Conservation (phyloP, 805 yeast species). For the Suhomyces canberraensis region DNA sequence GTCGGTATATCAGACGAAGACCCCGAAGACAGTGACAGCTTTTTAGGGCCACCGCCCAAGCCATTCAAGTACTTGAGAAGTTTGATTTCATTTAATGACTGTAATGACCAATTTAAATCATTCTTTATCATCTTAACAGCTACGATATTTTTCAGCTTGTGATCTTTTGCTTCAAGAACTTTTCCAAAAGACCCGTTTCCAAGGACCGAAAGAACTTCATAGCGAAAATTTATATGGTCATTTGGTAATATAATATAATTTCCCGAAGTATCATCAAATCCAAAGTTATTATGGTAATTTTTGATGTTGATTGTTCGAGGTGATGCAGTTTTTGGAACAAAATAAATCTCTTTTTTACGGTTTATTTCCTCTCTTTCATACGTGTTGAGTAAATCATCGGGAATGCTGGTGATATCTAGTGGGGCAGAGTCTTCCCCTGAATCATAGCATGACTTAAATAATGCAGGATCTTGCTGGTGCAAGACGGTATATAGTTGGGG, state of each 20-base stretch:
- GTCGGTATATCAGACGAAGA: neutral
- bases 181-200: constrained; percentile 86
- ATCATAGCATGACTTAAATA: constrained; percentile 15
- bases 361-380: constrained; percentile 63
- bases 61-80: constrained; percentile 50
- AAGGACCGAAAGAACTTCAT: constrained; percentile 53
- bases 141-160: constrained; percentile 50
- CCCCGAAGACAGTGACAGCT: too few species aligned
- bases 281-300: constrained; percentile 50
- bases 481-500: constrained; percentile 21
- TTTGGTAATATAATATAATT: constrained; percentile 53
- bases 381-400: constrained; percentile 32
- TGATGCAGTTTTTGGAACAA: constrained; percentile 35
- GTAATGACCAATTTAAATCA: constrained; percentile 69
- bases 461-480: constrained; percentile 22
- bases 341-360: constrained; percentile 49
- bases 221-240: constrained; percentile 77
- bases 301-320: constrained; percentile 32
- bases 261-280: constrained; percentile 68
- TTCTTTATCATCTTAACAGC: constrained; percentile 78
- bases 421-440: constrained; percentile 5
- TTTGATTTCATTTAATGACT: constrained; percentile 75
- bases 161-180: constrained; percentile 68
- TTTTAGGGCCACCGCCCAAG: constrained; percentile 1
- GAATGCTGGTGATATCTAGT: neutral